Conservation (phyloP, 805 yeast species). For the Saccharomycopsis lassenensis region DNA sequence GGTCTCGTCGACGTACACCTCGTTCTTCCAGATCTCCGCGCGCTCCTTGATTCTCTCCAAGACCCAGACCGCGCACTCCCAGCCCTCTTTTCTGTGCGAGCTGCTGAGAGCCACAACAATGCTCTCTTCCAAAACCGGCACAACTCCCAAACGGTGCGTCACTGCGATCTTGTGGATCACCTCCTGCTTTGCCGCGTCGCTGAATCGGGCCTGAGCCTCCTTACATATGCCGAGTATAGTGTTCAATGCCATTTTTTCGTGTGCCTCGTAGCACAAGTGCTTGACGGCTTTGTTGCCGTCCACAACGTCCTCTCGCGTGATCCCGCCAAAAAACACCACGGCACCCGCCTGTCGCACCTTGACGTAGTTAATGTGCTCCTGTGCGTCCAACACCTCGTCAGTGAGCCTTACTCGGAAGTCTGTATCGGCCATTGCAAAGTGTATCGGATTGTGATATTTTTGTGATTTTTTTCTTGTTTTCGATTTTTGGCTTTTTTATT, state of each 20-base stretch:
- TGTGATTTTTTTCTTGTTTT: no score
- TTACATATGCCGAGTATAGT: slow-evolving; percentile 28
- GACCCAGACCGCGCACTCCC: slow-evolving; percentile 34
- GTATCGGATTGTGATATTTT: no score
- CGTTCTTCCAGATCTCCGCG: slow-evolving; percentile 43
- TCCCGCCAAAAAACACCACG: slow-evolving; percentile 38
- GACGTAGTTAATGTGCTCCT: slow-evolving; percentile 28
- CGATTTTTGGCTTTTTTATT: no score
- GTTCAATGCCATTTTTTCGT: slow-evolving; percentile 30
- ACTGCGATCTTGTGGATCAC: slow-evolving; percentile 29
- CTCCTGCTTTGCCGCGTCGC: slow-evolving; percentile 17
- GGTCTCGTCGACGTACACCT: slow-evolving; percentile 32
- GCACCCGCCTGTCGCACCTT: slow-evolving; percentile 36
- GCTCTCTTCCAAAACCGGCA: slow-evolving; percentile 38
- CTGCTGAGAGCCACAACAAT: slow-evolving; percentile 34
- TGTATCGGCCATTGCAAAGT: no score
- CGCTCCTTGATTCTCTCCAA: slow-evolving; percentile 33
- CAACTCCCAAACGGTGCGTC: slow-evolving; percentile 36
- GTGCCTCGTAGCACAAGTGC: slow-evolving; percentile 36
- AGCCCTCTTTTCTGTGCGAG: slow-evolving; percentile 37
- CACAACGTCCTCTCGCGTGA: slow-evolving; percentile 33
- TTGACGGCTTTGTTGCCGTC: slow-evolving; percentile 29
- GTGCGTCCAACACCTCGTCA: slow-evolving; percentile 17
- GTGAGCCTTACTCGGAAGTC: slow-evolving; percentile 19
- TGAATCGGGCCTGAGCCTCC: slow-evolving; percentile 24